Percentiles rank a stretch among this genome's conserved stretches.
Evolutionary conservation across 2,329 filamentous ascomycete species (phyloP).

Genomic region (Talaromyces marneffei): DNA sequence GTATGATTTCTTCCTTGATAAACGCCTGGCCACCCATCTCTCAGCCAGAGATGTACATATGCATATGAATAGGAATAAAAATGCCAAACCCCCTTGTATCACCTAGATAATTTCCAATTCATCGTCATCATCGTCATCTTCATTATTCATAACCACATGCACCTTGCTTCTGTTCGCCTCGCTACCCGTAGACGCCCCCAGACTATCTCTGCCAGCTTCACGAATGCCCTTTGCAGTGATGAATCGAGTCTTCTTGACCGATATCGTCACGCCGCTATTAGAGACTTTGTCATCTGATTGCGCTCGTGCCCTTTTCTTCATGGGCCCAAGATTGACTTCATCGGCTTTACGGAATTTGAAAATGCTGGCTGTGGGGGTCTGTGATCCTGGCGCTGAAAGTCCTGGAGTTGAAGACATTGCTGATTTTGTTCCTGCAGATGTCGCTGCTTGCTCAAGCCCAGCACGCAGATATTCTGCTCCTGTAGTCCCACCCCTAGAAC

Average conservation of each 20-base stretch:
- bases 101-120: conserved; percentile 44
- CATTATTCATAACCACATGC: conserved; percentile 18
- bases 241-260: conserved; percentile 66
- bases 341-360: conserved; percentile 26
- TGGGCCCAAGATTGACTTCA: conserved; percentile 36
- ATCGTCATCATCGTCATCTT: conserved; percentile 50
- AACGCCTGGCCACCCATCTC: not conserved
- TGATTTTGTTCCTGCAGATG: not conserved
- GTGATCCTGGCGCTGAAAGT: conserved; percentile 8
- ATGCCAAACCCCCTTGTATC: not conserved
- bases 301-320: conserved; percentile 34
- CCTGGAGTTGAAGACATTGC: conserved; percentile 15
- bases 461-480: conserved; percentile 43
- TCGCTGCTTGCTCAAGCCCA: conserved; percentile 23
- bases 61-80: not conserved
- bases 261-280: conserved; percentile 22
- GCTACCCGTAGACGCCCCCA: conserved; percentile 49
- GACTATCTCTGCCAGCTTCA: conserved; percentile 68
- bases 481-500: conserved; percentile 26
- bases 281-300: conserved; percentile 21
- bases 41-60: not conserved
- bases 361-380: conserved; percentile 18
- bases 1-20: not conserved
- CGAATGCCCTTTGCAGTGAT: conserved; percentile 71
- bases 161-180: conserved; percentile 19